Base-by-base conservation (phyloP, 2,329 filamentous ascomycete species). In the Cytospora paraplurivora region DNA sequence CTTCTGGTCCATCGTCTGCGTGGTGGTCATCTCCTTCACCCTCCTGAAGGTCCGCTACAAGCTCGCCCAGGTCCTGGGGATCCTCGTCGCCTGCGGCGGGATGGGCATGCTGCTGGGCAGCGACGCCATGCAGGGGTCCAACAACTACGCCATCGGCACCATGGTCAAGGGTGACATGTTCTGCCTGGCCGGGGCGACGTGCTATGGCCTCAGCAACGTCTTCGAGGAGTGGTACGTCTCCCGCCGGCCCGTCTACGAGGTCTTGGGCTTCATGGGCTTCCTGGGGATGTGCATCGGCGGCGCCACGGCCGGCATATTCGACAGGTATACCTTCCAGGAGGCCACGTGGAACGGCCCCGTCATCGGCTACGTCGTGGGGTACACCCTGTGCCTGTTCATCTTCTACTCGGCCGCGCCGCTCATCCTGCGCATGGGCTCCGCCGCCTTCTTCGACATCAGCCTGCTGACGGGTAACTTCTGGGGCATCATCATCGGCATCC, bases 1-100 rank as follows among this genome's bases (percentile, higher is more conserved):
- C 82, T 98, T 98, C 80, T 98, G 94, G 94, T 91, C 93, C 70
- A 98, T 99, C 69, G 91, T 96, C 57, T 88, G 94, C 67, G 95
- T 99, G 27, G 92, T 98, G 21, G 73, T 90, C 66, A 79, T 97
- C 68, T 97, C 92, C 34, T 93, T 96, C 78, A 69, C 88, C 67
- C 81, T 97, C 70, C 85, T 99, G 63, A 85, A 83, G 69, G 95
- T 99, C 52, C 91, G 95, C 71, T 99, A 99, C 83, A 92, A 93
- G 78, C 80, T 85, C 74, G 87, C 91, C 64, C 95, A 98, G 80
- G 86, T 97, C 71, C 69, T 85, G 37, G 95, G 95, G 62, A 98
- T 99, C 75, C 72, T 97, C 56, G 81, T 98, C 75, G 95, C 91
- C 81, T 93, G 93, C 74, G 93, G 92, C 68, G 95, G 95, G 67